Conservation (phyloP, 768 basidiomycete species). For the Tylopilus rubrobrunneus region DNA sequence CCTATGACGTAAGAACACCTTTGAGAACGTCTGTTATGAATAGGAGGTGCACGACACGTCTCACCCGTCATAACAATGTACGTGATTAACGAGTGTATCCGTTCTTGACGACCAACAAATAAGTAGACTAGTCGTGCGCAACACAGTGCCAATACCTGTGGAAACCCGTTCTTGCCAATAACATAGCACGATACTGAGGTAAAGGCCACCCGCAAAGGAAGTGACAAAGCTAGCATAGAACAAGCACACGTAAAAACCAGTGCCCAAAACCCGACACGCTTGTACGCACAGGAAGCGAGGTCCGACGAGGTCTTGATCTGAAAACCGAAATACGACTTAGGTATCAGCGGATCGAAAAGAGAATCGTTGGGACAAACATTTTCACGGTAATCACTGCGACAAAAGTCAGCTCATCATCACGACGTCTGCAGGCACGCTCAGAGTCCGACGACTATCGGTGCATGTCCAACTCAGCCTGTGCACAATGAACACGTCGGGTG, state of each 20-base stretch:
- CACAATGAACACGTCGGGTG: background rate
- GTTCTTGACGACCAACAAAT: conserved; percentile 36
- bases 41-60: conserved; percentile 13
- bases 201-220: conserved; percentile 47
- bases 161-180: conserved; percentile 53
- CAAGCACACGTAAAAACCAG: background rate
- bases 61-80: conserved; percentile 56
- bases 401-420: background rate
- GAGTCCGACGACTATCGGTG: conserved; percentile 7
- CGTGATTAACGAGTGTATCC: conserved; percentile 42
- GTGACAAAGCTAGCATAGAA: conserved; percentile 52
- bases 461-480: background rate
- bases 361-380: conserved; percentile 36
- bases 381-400: conserved; percentile 49
- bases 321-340: conserved; percentile 33
- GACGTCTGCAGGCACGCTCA: background rate
- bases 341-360: background rate
- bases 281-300: conserved; percentile 36
- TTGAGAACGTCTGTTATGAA: conserved; percentile 22
- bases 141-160: conserved; percentile 32
- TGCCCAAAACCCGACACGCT: background rate
- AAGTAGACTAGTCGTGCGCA: background rate
- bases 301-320: conserved; percentile 34
- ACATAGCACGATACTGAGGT: conserved; percentile 47
- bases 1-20: conserved; percentile 38